These are phyloP conservation scores for Fusarium humuli DNA, from an alignment of 2,329 filamentous ascomycete genomes.

Conservation along the genomic window DNA sequence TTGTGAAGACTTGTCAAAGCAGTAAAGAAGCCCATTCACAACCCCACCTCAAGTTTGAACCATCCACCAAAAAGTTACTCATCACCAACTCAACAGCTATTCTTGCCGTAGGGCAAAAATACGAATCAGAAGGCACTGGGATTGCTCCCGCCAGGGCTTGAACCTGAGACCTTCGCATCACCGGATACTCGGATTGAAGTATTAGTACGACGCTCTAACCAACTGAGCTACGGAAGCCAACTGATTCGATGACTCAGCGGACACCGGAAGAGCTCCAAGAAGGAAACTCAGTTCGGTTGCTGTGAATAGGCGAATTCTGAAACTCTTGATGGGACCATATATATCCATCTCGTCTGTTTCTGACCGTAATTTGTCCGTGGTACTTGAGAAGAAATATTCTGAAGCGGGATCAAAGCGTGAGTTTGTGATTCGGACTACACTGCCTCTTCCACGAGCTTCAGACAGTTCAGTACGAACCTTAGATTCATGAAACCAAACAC, in stretches of 20 bases:
- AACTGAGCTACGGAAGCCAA: slow-evolving; percentile 30
- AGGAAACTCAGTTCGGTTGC: background rate
- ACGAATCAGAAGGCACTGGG: slow-evolving; percentile 9
- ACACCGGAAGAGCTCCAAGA: background rate
- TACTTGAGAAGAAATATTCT: background rate
- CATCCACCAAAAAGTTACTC: background rate
- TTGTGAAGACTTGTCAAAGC: background rate
- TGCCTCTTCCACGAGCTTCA: background rate
- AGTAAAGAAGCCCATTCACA: no score
- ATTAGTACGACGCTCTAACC: slow-evolving; percentile 34
- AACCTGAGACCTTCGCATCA: slow-evolving; percentile 35
- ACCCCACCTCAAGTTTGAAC: background rate
- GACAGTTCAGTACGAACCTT: no score
- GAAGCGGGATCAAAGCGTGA: background rate
- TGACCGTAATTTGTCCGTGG: background rate
- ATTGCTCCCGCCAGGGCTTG: slow-evolving; percentile 32
- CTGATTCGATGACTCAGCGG: background rate
- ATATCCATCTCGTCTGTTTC: background rate
- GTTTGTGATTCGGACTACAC: background rate
- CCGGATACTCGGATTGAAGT: slow-evolving; percentile 24
- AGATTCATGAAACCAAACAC: background rate
- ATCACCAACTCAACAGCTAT: background rate
- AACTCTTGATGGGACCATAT: background rate
- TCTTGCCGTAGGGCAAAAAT: background rate
- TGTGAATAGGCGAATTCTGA: background rate